phyloP scores from a whole-genome alignment of 176 grass and related monocot genomes.

The Saccharum spontaneum region DNA sequence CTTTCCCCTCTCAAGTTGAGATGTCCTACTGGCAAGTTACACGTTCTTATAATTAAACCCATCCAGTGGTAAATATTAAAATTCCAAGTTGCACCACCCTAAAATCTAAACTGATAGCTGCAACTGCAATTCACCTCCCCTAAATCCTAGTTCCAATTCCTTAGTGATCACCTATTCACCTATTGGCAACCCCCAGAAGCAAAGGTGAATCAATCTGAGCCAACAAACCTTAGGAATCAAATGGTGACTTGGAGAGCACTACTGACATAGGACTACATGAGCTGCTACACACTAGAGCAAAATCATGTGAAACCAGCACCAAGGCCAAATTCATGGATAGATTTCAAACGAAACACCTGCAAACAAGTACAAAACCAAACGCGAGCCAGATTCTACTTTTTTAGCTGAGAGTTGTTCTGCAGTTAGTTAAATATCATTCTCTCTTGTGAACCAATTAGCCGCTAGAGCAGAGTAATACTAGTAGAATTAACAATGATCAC shows the following conservation, averaged over 20 bases:
- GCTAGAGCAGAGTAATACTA: background rate
- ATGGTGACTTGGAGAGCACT: slow-evolving; percentile 18
- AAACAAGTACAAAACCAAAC: background rate
- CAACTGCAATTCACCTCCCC: slow-evolving; percentile 1
- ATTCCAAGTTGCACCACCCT: slow-evolving; percentile 29
- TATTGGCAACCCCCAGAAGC: slow-evolving; percentile 19
- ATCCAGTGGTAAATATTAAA: slow-evolving; percentile 26
- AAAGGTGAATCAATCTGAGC: slow-evolving; percentile 31
- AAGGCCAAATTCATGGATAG: background rate
- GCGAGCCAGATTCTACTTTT: background rate
- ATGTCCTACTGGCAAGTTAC: slow-evolving; percentile 27
- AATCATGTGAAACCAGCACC: background rate
- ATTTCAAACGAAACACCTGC: background rate
- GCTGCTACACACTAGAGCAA: background rate
- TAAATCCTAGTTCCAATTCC: slow-evolving; percentile 31
- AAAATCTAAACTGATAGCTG: slow-evolving; percentile 30
- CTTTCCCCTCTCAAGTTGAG: slow-evolving; percentile 24
- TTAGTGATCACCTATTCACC: slow-evolving; percentile 13
- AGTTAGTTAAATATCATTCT: background rate
- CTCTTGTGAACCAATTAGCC: background rate
- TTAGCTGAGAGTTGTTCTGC: background rate
- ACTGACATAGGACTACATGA: slow-evolving; percentile 1
- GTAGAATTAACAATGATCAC: slow-evolving; percentile 1
- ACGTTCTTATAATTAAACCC: slow-evolving; percentile 37
- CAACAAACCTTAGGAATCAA: slow-evolving; percentile 26